A percentile compares a stretch with the other conserved stretches of the same genome.
These are phyloP conservation scores for Beauveria asiatica DNA, from an alignment of 2,329 filamentous ascomycete species.

Conservation along the genomic window DNA sequence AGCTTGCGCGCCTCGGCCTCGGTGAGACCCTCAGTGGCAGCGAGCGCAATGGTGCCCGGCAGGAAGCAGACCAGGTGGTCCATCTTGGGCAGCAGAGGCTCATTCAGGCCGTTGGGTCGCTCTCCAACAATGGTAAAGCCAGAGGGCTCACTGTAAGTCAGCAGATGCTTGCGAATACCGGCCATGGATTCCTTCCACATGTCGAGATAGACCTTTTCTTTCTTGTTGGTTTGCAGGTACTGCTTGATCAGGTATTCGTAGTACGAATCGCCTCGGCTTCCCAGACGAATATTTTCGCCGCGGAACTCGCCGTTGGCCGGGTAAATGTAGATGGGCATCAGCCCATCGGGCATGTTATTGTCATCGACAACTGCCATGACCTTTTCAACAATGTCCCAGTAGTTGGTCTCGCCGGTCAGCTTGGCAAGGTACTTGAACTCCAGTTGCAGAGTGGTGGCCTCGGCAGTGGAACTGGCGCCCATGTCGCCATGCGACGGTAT, in stretches of 20 bases:
- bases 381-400: slow-evolving; percentile 86
- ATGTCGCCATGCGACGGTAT: slow-evolving; percentile 74
- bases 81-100: slow-evolving; percentile 76
- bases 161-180: slow-evolving; percentile 82
- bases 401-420: slow-evolving; percentile 82
- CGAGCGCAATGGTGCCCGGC: slow-evolving; percentile 89
- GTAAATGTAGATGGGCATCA: slow-evolving; percentile 87
- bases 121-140: slow-evolving; percentile 88
- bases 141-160: slow-evolving; percentile 76
- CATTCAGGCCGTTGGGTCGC: slow-evolving; percentile 62
- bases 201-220: slow-evolving; percentile 78
- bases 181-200: slow-evolving; percentile 85
- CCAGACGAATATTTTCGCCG: slow-evolving; percentile 79
- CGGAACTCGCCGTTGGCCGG: slow-evolving; percentile 70
- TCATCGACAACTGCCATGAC: slow-evolving; percentile 87
- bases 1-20: slow-evolving; percentile 67
- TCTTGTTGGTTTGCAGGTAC: slow-evolving; percentile 83
- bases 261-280: slow-evolving; percentile 92
- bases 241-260: slow-evolving; percentile 99
- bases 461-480: slow-evolving; percentile 87
- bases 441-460: slow-evolving; percentile 84
- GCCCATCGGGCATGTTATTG: slow-evolving; percentile 68
- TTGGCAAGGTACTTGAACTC: slow-evolving; percentile 97
- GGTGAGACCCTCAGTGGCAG: slow-evolving; percentile 68
- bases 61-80: slow-evolving; percentile 97